A percentile compares a stretch with the other conserved stretches of the same genome.
phyloP scores from a whole-genome alignment of 139 green algal genomes.

The Gonium pectorale region DNA sequence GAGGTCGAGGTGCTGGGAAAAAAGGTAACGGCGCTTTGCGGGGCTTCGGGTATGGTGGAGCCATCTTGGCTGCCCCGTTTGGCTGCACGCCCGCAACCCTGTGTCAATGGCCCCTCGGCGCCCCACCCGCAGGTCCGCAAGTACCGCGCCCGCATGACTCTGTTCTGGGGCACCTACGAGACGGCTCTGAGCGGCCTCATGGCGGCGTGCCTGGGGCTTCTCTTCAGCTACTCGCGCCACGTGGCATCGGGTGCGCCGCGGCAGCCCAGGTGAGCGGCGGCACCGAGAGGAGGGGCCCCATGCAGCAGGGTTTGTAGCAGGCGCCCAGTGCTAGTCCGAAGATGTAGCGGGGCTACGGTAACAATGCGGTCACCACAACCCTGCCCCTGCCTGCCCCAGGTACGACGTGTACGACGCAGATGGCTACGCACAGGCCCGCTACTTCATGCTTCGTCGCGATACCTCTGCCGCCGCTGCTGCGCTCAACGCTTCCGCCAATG shows the following conservation, averaged over 20 bases:
- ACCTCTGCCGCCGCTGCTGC: background rate
- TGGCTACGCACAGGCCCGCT: background rate
- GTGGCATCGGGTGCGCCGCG: background rate
- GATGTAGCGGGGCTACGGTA: background rate
- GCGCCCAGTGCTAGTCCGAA: background rate
- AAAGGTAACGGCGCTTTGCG: background rate
- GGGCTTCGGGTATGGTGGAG: background rate
- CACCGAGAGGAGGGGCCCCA: too few relatives aligned
- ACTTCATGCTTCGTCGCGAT: constrained; percentile 5
- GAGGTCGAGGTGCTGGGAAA: background rate
- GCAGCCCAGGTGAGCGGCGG: constrained; percentile 1
- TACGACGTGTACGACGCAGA: constrained; percentile 35
- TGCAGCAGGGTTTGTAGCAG: too few relatives aligned
- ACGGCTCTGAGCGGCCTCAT: background rate
- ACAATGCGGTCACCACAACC: background rate
- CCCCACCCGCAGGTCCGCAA: background rate
- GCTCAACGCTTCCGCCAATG: too few relatives aligned
- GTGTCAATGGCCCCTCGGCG: too few relatives aligned
- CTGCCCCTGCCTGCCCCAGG: background rate
- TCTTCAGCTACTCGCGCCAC: constrained; percentile 8
- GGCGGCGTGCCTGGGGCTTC: constrained; percentile 2
- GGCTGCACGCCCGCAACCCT: too few relatives aligned
- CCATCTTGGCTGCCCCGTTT: too few relatives aligned
- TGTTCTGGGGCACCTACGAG: constrained; percentile 15
- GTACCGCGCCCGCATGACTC: constrained; percentile 8